Conservation (phyloP, 2,329 filamentous ascomycete species). For the Fusarium kyushuense region DNA sequence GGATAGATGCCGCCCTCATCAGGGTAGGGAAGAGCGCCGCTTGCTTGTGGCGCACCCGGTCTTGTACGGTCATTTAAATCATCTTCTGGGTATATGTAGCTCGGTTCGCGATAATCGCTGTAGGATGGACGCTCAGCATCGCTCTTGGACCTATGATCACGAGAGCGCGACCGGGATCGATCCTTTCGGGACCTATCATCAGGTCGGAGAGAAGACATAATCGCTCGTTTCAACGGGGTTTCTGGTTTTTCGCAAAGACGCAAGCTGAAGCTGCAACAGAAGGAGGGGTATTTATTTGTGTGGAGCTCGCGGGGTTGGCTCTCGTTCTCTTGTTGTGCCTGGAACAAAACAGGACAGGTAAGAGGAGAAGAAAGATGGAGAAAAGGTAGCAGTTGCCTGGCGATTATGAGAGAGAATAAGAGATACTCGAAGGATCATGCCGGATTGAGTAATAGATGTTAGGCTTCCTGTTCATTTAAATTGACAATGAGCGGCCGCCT, state of each 20-base stretch:
- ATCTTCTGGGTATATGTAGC: constrained; percentile 58
- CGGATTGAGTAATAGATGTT: constrained; percentile 19
- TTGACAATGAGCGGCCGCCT: constrained; percentile 21
- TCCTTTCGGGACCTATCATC: constrained; percentile 59
- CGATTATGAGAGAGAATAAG: constrained; percentile 12
- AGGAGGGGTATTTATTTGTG: constrained; percentile 35
- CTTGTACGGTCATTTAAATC: constrained; percentile 55
- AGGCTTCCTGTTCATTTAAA: constrained; percentile 10
- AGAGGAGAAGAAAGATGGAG: not conserved
- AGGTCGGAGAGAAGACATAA: constrained; percentile 67
- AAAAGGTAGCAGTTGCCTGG: not conserved
- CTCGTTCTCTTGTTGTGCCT: not conserved
- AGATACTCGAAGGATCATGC: constrained; percentile 19
- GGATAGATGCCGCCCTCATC: constrained; percentile 54
- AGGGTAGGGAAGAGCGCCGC: constrained; percentile 55
- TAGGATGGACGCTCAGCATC: constrained; percentile 47
- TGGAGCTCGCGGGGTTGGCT: constrained; percentile 20
- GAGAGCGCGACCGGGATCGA: constrained; percentile 62
- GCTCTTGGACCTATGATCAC: constrained; percentile 51
- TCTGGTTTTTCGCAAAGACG: constrained; percentile 8
- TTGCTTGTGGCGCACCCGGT: constrained; percentile 51
- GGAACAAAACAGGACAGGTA: not conserved
- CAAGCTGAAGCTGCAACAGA: constrained; percentile 20
- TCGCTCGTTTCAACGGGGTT: constrained; percentile 9
- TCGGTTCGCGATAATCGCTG: constrained; percentile 59